Percentiles rank a stretch among this genome's conserved stretches.
phyloP scores from a whole-genome alignment of 2,329 filamentous ascomycete species.

The Myriangium duriaei region DNA sequence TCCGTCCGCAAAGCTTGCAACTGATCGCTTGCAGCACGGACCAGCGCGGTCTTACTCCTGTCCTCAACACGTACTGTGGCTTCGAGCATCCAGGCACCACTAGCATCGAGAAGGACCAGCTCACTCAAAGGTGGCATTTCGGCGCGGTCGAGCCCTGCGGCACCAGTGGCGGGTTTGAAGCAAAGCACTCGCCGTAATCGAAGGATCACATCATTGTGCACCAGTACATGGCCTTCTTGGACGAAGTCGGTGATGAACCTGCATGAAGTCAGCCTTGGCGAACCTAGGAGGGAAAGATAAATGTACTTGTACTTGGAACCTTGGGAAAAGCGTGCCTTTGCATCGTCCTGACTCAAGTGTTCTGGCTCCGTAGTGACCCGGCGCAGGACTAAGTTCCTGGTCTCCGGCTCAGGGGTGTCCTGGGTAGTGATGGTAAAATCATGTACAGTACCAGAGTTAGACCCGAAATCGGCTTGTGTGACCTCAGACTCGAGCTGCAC shows the following conservation, averaged over 20 bases:
- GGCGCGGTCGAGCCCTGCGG: constrained; percentile 20
- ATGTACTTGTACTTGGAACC: constrained; percentile 1
- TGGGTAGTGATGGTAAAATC: constrained; percentile 9
- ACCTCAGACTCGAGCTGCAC: constrained; percentile 17
- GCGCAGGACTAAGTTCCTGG: constrained; percentile 11
- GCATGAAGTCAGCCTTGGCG: constrained; percentile 15
- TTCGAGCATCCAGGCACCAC: constrained; percentile 46
- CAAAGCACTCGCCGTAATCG: constrained; percentile 43
- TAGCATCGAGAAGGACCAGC: constrained; percentile 41
- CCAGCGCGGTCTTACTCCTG: constrained; percentile 39
- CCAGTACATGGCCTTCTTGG: constrained; percentile 44
- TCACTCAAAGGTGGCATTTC: constrained; percentile 31
- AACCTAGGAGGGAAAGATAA: neutral
- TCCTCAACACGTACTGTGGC: constrained; percentile 46
- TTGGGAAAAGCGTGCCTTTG: neutral
- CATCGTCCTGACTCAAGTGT: neutral
- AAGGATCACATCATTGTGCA: constrained; percentile 45
- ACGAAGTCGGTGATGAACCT: constrained; percentile 47
- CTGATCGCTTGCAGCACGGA: constrained; percentile 43
- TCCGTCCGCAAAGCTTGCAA: constrained; percentile 41
- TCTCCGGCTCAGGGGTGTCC: constrained; percentile 13
- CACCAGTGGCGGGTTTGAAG: constrained; percentile 20
- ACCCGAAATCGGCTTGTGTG: constrained; percentile 24
- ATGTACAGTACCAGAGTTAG: constrained; percentile 6
- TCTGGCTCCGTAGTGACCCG: constrained; percentile 7